These are phyloP conservation scores for Camelina hispida DNA, from an alignment of 345 rosid genomes.

Conservation along the genomic window DNA sequence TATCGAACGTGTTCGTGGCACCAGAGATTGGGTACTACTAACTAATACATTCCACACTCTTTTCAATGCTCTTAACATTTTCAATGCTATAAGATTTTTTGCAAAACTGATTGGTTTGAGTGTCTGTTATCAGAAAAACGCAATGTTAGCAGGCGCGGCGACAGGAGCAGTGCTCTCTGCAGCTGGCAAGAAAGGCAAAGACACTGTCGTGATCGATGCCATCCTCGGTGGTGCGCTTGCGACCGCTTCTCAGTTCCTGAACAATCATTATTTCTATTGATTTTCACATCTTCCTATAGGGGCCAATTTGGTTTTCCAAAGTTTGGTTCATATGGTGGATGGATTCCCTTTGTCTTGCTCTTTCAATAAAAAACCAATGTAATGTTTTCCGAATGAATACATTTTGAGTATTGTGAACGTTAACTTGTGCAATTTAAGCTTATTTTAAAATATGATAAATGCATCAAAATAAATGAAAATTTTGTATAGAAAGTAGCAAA, in stretches of 20 bases:
- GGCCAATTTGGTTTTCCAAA: constrained; percentile 9
- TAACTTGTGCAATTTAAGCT: background rate
- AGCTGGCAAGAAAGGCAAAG: constrained; percentile 51
- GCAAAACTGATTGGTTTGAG: background rate
- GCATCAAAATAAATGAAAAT: background rate
- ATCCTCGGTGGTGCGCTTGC: constrained; percentile 84
- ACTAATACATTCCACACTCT: background rate
- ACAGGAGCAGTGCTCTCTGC: constrained; percentile 79
- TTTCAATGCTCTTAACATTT: background rate
- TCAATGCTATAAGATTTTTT: background rate
- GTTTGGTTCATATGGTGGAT: constrained; percentile 18
- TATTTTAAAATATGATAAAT: background rate
- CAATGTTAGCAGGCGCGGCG: constrained; percentile 82
- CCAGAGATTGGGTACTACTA: constrained; percentile 69
- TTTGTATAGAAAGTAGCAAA: constrained; percentile 7
- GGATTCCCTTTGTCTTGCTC: constrained; percentile 15
- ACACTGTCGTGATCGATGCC: constrained; percentile 66
- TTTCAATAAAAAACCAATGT: constrained; percentile 29
- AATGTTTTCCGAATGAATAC: constrained; percentile 9
- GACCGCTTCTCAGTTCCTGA: constrained; percentile 77
- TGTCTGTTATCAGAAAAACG: constrained; percentile 66
- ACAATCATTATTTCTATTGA: constrained; percentile 51
- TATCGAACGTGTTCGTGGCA: constrained; percentile 70
- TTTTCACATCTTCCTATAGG: background rate
- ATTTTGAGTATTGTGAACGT: constrained; percentile 19